phyloP scores from a whole-genome alignment of 2,329 filamentous ascomycete species.

The Sporothrix humicola region DNA sequence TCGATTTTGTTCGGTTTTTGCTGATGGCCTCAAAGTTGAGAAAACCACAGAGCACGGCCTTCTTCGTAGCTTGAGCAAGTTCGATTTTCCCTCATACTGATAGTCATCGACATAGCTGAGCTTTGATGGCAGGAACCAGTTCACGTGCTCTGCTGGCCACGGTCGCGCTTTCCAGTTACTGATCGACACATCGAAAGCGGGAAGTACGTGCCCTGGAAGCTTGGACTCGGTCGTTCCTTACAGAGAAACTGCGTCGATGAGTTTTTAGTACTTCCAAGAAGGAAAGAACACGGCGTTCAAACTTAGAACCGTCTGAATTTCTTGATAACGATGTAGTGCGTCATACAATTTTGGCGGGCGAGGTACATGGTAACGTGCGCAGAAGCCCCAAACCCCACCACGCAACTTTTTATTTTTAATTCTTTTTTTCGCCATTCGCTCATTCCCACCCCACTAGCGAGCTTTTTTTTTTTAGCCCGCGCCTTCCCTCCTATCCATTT shows the following conservation, averaged over 20 bases:
- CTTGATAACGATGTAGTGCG: background rate
- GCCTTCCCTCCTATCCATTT: constrained; percentile 31
- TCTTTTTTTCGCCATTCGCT: constrained; percentile 22
- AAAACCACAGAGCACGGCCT: background rate
- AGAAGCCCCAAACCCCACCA: constrained; percentile 25
- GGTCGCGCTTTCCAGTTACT: constrained; percentile 11
- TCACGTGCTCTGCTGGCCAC: constrained; percentile 11
- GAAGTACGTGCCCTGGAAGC: background rate
- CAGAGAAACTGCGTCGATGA: constrained; percentile 12
- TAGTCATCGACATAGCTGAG: background rate
- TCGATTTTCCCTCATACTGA: constrained; percentile 6
- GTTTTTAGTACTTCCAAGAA: background rate
- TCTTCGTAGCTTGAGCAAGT: background rate
- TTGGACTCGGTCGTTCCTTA: background rate
- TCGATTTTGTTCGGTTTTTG: background rate
- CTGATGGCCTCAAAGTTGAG: constrained; percentile 3
- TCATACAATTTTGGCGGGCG: constrained; percentile 7
- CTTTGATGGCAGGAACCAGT: background rate
- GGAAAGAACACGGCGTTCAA: too few species aligned
- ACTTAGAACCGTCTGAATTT: background rate
- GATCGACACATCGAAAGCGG: background rate
- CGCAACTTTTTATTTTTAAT: constrained; percentile 4
- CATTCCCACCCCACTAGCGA: constrained; percentile 23
- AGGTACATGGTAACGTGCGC: constrained; percentile 7
- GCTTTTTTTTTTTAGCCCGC: constrained; percentile 30